Percentiles rank a stretch among this genome's conserved stretches.
Conservation (phyloP, 2,329 filamentous ascomycete species). For the Aspergillus floridensis region DNA sequence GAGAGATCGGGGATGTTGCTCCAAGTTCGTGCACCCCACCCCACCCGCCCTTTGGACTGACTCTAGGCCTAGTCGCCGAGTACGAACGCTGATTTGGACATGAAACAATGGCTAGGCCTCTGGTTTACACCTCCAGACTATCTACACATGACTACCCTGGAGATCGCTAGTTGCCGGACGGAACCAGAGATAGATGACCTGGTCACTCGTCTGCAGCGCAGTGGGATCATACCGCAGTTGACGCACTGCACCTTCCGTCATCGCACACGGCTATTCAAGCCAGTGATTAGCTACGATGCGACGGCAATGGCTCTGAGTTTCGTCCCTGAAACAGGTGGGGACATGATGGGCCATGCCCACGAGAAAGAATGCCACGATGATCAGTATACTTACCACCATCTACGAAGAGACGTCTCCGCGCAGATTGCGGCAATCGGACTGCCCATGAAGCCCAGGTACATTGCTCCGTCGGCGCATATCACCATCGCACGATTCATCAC, state of each 20-base stretch:
- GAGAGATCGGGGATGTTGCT: slow-evolving; percentile 60
- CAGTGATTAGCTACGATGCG: slow-evolving; percentile 77
- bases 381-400: slow-evolving; percentile 82
- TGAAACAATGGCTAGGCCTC: slow-evolving; percentile 53
- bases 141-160: slow-evolving; percentile 82
- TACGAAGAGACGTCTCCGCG: slow-evolving; percentile 73
- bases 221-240: slow-evolving; percentile 54
- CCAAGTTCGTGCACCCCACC: slow-evolving; percentile 59
- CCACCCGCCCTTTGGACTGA: neutral
- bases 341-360: slow-evolving; percentile 46
- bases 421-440: slow-evolving; percentile 61
- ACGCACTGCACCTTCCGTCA: slow-evolving; percentile 65
- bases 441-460: slow-evolving; percentile 74
- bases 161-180: slow-evolving; percentile 78
- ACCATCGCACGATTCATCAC: slow-evolving; percentile 80
- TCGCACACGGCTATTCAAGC: slow-evolving; percentile 74
- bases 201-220: slow-evolving; percentile 56
- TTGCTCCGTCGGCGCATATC: slow-evolving; percentile 85
- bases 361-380: slow-evolving; percentile 50
- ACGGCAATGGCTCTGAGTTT: slow-evolving; percentile 85
- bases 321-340: slow-evolving; percentile 64
- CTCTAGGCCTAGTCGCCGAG: neutral
- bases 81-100: neutral
- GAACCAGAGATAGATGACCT: slow-evolving; percentile 64
- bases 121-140: slow-evolving; percentile 81